Conservation (phyloP, 352 stramenopile genomes). For the Phytopythium kandeliae region DNA sequence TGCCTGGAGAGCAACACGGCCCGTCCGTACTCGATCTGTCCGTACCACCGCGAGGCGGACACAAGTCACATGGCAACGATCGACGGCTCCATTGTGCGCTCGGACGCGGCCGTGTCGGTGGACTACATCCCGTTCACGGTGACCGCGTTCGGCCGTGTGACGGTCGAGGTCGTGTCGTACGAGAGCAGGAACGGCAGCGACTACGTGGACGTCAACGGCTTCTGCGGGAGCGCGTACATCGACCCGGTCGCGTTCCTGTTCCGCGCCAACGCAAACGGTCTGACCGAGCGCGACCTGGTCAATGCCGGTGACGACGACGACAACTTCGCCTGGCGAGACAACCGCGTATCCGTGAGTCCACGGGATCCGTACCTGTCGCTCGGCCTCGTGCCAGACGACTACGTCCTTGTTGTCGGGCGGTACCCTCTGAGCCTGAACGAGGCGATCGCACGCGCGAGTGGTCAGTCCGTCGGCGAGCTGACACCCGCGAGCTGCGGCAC, state of each 20-base stretch:
- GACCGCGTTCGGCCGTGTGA: slow-evolving; percentile 38
- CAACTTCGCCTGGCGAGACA: slow-evolving; percentile 37
- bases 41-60: slow-evolving; percentile 49
- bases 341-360: slow-evolving; percentile 60
- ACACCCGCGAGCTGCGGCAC: slow-evolving; percentile 53
- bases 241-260: slow-evolving; percentile 62
- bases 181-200: slow-evolving; percentile 22
- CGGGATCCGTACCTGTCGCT: slow-evolving; percentile 70
- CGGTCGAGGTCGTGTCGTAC: slow-evolving; percentile 56
- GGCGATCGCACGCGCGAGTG: slow-evolving; percentile 31
- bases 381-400: slow-evolving; percentile 35
- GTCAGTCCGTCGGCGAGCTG: slow-evolving; percentile 20
- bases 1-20: slow-evolving; percentile 23
- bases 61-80: slow-evolving; percentile 23
- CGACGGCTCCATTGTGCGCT: slow-evolving; percentile 54
- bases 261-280: slow-evolving; percentile 18
- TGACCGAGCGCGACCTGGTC: slow-evolving; percentile 39
- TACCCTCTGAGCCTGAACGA: slow-evolving; percentile 61
- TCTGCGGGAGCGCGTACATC: slow-evolving; percentile 60
- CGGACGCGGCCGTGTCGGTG: slow-evolving; percentile 31
- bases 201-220: slow-evolving; percentile 58
- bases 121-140: slow-evolving; percentile 58
- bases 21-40: slow-evolving; percentile 32
- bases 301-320: slow-evolving; percentile 57
- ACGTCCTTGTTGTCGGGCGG: slow-evolving; percentile 55